These are phyloP conservation scores for Eucalyptus marginata DNA, from an alignment of 345 rosid species.

Conservation along the genomic window DNA sequence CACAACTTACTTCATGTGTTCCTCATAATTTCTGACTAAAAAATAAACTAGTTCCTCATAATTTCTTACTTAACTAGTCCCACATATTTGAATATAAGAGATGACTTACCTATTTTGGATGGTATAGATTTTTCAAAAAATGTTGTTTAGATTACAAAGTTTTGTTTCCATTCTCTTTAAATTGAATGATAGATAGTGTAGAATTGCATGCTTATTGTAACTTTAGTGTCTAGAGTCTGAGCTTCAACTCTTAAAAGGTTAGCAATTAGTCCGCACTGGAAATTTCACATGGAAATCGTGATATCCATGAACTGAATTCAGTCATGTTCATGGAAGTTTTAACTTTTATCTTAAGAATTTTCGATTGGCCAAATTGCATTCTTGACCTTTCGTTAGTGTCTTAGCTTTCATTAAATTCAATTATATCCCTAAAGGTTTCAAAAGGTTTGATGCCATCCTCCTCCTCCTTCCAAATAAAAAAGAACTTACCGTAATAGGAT, in stretches of 20 bases:
- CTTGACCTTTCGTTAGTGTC: not conserved
- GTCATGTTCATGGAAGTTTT: not conserved
- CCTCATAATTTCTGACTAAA: not conserved
- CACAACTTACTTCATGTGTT: not conserved
- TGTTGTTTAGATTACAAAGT: not conserved
- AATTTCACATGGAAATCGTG: not conserved
- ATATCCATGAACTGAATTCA: not conserved
- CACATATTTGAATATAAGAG: not conserved
- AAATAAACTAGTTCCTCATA: not conserved
- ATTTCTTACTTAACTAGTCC: not conserved
- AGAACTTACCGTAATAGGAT: not conserved
- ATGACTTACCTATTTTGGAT: not conserved
- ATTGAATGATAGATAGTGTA: not conserved
- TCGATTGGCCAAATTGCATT: not conserved
- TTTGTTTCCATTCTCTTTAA: not conserved
- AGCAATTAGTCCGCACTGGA: not conserved
- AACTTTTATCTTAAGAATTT: not conserved
- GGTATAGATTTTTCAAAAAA: not conserved
- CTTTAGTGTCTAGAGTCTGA: not conserved
- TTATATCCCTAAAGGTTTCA: not conserved
- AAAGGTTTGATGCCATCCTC: not conserved
- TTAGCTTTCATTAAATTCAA: not conserved
- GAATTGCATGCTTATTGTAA: not conserved
- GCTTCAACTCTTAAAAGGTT: not conserved
- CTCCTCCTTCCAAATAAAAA: not conserved